Base-by-base conservation (phyloP, 306 rosid genomes). In the Oemleria cerasiformis region DNA sequence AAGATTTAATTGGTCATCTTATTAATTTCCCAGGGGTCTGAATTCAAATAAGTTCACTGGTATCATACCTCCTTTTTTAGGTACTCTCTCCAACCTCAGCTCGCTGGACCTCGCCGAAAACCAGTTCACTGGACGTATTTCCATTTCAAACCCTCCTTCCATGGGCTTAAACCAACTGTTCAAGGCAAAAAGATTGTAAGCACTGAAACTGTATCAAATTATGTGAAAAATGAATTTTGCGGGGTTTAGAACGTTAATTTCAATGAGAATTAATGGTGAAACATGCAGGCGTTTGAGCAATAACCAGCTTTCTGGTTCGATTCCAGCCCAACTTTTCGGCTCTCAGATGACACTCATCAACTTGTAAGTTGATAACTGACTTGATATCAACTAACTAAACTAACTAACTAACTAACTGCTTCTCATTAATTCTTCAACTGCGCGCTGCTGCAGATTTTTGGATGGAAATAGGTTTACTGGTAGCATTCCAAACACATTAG, bases 131-230 rank as follows among this genome's bases (percentile, higher is more conserved):
- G 97, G 97, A 57, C 39, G 84, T 34, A 36, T 93, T 50, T 97
- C 98, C 8, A 76, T 90, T 67, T 93, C 98, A 36, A 81, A 84
- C 73, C 10, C 85, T 39, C 73, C 61, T 4, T 36, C 88, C 47
- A 86, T 91, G 14, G 98, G 98, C 72, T 80, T 93, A 73, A 92
- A 93, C 87, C 92, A 58, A 23, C 92, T 93, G 80, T 67, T 83
- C 10, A 88, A 82, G 71, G 96, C 97, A 59, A 88, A 89, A 74
- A 97, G 91, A 65, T 93, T 91, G 98, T 93, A 73, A 88, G 96
- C 75, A 30, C 14, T 68, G 41, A n/a, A n/a, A n/a, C n/a, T n/a
- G n/a, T n/a, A n/a, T n/a, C n/a, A n/a, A n/a, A n/a, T n/a, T n/a
- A n/a, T n/a, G 2, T 71, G 25, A 42, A 71, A 51, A 20, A n/a